Evolutionary conservation across 352 stramenopile species (phyloP).

Genomic region (Phytophthora meadii): DNA sequence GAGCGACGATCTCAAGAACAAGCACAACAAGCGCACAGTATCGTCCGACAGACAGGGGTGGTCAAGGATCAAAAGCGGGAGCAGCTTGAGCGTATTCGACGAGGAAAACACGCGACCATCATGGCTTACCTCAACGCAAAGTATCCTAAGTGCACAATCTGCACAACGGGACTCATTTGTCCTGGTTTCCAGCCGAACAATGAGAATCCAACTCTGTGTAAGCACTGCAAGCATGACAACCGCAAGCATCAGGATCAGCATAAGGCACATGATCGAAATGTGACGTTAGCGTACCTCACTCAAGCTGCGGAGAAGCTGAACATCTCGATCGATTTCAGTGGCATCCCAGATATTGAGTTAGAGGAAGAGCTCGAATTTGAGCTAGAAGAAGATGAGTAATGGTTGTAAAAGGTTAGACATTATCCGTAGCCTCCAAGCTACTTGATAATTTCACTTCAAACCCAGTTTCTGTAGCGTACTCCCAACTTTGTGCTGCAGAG

Average conservation of each 20-base stretch:
- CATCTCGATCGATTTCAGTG: slow-evolving; percentile 59
- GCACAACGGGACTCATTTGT: slow-evolving; percentile 67
- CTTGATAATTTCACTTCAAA: slow-evolving; percentile 5
- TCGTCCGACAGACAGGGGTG: slow-evolving; percentile 56
- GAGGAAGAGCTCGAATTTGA: slow-evolving; percentile 67
- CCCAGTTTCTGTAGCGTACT: slow-evolving; percentile 18
- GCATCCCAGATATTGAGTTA: slow-evolving; percentile 59
- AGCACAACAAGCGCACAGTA: slow-evolving; percentile 46
- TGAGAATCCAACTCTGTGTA: slow-evolving; percentile 76
- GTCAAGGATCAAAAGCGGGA: slow-evolving; percentile 49
- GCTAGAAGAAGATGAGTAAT: slow-evolving; percentile 38
- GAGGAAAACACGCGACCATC: slow-evolving; percentile 50
- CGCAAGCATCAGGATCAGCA: slow-evolving; percentile 69
- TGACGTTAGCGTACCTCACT: slow-evolving; percentile 58
- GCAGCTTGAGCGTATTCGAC: slow-evolving; percentile 55
- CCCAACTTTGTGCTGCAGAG: slow-evolving; percentile 3
- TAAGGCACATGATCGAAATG: slow-evolving; percentile 38
- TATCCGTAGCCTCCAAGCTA: not conserved
- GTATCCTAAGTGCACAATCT: slow-evolving; percentile 75
- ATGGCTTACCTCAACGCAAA: slow-evolving; percentile 57
- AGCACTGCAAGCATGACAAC: slow-evolving; percentile 78
- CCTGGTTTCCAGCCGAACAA: slow-evolving; percentile 75
- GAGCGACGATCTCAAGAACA: slow-evolving; percentile 53
- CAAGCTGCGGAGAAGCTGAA: slow-evolving; percentile 61
- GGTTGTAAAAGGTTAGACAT: not conserved